These are phyloP conservation scores for Chlamydomonas sp. DNA, from an alignment of 139 green algal species.

Conservation along the genomic window DNA sequence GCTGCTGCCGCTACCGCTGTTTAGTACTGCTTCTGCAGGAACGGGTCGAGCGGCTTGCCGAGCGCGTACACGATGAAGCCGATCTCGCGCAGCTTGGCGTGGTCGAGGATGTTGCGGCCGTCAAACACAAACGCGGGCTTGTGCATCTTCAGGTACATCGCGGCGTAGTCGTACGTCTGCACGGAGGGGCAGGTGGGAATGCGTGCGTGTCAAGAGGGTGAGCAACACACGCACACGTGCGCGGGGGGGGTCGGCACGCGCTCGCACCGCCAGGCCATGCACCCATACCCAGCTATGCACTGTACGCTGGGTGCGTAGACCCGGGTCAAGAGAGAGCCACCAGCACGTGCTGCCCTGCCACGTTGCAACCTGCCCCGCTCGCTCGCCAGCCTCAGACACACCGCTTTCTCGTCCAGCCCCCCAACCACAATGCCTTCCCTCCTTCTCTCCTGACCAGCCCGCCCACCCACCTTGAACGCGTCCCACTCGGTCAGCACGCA, in stretches of 20 bases:
- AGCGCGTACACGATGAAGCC: conserved; percentile 97
- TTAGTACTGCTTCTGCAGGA: conserved; percentile 68
- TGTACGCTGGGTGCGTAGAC: too few relatives aligned
- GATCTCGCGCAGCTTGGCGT: conserved; percentile 80
- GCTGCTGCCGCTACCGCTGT: too few relatives aligned
- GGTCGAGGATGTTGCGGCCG: conserved; percentile 92
- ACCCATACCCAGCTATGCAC: too few relatives aligned
- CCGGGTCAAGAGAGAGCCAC: too few relatives aligned
- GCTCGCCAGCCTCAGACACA: too few relatives aligned
- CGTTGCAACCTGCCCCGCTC: too few relatives aligned
- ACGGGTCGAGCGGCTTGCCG: conserved; percentile 97
- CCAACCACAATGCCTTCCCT: too few relatives aligned
- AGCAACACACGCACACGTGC: neutral
- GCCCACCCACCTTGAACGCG: too few relatives aligned
- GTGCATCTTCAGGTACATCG: conserved; percentile 80
- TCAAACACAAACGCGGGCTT: conserved; percentile 99
- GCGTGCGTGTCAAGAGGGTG: neutral
- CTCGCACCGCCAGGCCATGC: neutral
- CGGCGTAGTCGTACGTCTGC: conserved; percentile 62
- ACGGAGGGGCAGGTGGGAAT: too few relatives aligned
- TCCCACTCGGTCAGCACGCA: conserved; percentile 98
- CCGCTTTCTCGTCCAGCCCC: too few relatives aligned
- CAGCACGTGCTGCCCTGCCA: too few relatives aligned
- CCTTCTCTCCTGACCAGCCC: too few relatives aligned
- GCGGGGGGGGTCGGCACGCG: neutral